Evolutionary conservation across 352 stramenopile genomes (phyloP).

Genomic region (Pythium aristosporum): DNA sequence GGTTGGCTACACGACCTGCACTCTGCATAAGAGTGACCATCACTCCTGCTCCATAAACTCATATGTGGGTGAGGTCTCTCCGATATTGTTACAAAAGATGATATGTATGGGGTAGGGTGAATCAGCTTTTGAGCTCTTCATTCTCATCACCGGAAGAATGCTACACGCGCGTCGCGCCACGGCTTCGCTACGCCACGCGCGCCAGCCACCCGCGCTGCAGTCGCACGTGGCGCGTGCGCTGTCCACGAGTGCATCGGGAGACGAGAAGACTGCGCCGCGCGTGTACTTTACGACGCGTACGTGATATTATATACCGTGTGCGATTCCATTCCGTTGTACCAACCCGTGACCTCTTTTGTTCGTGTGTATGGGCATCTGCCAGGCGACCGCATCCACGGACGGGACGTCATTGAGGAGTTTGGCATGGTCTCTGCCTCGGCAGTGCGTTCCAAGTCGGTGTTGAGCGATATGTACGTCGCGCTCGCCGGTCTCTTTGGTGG

Average conservation of each 20-base stretch:
- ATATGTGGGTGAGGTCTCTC: background rate
- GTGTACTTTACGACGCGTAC: conserved; percentile 76
- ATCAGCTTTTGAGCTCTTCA: background rate
- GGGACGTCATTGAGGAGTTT: conserved; percentile 72
- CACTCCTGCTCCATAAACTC: background rate
- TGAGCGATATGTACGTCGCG: conserved; percentile 83
- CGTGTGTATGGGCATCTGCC: background rate
- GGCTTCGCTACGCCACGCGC: background rate
- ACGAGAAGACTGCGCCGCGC: conserved; percentile 15
- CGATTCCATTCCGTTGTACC: background rate
- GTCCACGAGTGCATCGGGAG: conserved; percentile 1
- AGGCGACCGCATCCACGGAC: conserved; percentile 68
- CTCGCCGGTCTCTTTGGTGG: conserved; percentile 67
- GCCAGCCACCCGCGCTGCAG: background rate
- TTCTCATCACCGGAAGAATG: conserved; percentile 4
- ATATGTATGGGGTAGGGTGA: too few relatives aligned
- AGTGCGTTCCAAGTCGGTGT: conserved; percentile 79
- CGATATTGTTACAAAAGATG: too few relatives aligned
- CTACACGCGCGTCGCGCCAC: conserved; percentile 3
- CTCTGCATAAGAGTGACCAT: conserved; percentile 18
- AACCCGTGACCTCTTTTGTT: background rate
- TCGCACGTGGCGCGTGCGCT: background rate
- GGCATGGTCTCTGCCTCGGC: conserved; percentile 72
- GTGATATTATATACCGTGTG: background rate
- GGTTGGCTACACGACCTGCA: conserved; percentile 9